Base-by-base conservation (phyloP, 1,284 basidiomycete species). In the Peniophora sp. region DNA sequence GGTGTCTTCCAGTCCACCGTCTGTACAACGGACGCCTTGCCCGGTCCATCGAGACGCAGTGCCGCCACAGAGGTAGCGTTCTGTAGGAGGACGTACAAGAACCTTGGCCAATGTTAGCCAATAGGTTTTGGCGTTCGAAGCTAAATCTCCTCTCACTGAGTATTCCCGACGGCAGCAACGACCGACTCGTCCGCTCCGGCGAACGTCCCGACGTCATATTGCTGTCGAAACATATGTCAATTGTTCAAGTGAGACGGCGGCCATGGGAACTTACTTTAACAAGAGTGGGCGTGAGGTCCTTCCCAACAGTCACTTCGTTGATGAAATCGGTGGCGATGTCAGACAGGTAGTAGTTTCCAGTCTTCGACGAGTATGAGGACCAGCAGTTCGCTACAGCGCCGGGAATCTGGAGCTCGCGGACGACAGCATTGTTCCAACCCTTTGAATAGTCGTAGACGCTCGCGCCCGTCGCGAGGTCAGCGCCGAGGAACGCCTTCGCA, bases 81-180 rank as follows among this genome's bases (percentile, higher is more conserved):
- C 1, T 69, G 55, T n/a, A 67, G 60, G 35, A 72, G 54, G 23
- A 74, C 62, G 57, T 67, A 71, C 51, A 72, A 58, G 64, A 69
- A 70, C 54, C 70, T 70, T 51, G 10, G 17, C 23, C 43, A 48
- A 24, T 41, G 14, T 20, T 6, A 50, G 39, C 20, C 49, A 49
- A 5, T 23, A 15, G 42, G 12, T n/a, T 6, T 15, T 5, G n/a
- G n/a, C 5, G 39, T 5, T 8, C 39, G 39, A 41, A 22, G 5
- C 8, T 17, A 9, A 43, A 17, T 35, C 17, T 24, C 24, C 48
- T 12, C n/a, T 22, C 39, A n/a, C 20, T 41, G 27, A 32, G 27
- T 6, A 12, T 32, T 12, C 6, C 27, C 20, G 39, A 41, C 15
- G n/a, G 5, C 8, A 15, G 39, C 39, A 41, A 41, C 20, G n/a